Base-by-base conservation (phyloP, 2,329 filamentous ascomycete species). In the Zymoseptoria tritici region DNA sequence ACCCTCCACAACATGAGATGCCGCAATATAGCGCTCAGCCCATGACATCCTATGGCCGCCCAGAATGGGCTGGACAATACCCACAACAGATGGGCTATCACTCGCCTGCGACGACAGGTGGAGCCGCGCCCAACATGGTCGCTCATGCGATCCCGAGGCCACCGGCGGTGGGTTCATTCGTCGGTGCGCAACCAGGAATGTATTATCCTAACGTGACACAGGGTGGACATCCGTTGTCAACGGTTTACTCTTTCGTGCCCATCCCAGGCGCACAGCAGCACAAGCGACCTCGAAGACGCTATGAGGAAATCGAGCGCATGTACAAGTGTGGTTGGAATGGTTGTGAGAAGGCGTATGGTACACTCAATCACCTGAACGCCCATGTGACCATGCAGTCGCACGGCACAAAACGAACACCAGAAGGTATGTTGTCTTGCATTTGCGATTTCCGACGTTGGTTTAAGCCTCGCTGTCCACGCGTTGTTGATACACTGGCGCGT, bases 341-440 rank as follows among this genome's bases (percentile, higher is more conserved):
- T 8, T 99, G 94, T 72, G 94, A 99, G 77, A 99, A 99, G 78
- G 94, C 94, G 2, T 99, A 99, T 68, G 94, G 94, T 61, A 99
- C 94, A 54, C 78, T 99, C 63, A 99, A 99, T 75, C 94, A 99
- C 74, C 76, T 99, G 68, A 99, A 99, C 72, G 94, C 94, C 49
- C 94, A 99, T 72, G 94, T 99, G 54, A 97, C 94, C 13, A 97
- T 97, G 94, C 94, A 99, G 75, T 94, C 90, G 62, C 94, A 99
- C 70, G 94, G 94, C 9, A 81, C 85, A 67, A 99, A 99, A 79
- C 85, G 94, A 66, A 97, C 93, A 60, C 94, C 94, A 50, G 94
- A 99, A 89, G 93, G 94, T 97, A 87, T 76, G 88, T 66, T 31
- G 21, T 50, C 9, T 52, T 61, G 59, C 4, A 50, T 57, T 60